Base-by-base conservation (phyloP, 441 rosid species). In the Manihot esculenta region DNA sequence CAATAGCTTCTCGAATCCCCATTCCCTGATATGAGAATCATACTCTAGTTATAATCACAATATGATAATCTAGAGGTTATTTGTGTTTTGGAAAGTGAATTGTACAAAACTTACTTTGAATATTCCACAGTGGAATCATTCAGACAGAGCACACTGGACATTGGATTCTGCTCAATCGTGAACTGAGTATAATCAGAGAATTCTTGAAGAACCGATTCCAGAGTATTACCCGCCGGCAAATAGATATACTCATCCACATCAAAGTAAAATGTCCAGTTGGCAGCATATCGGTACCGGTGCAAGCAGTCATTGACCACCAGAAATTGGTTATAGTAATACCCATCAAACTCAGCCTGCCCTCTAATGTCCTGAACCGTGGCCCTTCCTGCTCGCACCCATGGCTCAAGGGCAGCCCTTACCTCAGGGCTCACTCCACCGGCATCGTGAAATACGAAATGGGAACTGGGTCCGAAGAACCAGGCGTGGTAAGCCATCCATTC, bases 401-500 rank as follows among this genome's bases (percentile, higher is more conserved):
- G 97, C 21, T 87, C 84, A 17, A 89, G 83, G 26, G 66, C 89
- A 15, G 81, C 86, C 75, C 79, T 79, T 11, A 92, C 94, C 60
- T 82, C 88, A 10, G 78, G 73, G 33, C 82, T 74, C 14, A 88
- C 90, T 0, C 94, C 96, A 1, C 97, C 97, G 0, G 97, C 96
- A 10, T 92, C 96, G 27, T 92, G 96, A 14, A 92, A 83, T 14
- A 90, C 97, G 66, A 90, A 92, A 81, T 92, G 96, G 17, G 96
- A 90, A 8, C 72, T 86, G 20, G 82, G 81, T 0, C 96, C 96
- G 5, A 92, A 90, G 77, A 92, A 87, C 91, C 94, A 84, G 3
- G 91, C 86, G 73, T 92, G 96, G 65, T 90, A 92, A 71, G 97
- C 96, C 79, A 90, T 90, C 96, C 94, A 92, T 69, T 92, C 97